Evolutionary conservation across 768 basidiomycete species (phyloP), one percentile per base, ranked within the genome.

Genomic region (Tricholoma saponaceum): DNA sequence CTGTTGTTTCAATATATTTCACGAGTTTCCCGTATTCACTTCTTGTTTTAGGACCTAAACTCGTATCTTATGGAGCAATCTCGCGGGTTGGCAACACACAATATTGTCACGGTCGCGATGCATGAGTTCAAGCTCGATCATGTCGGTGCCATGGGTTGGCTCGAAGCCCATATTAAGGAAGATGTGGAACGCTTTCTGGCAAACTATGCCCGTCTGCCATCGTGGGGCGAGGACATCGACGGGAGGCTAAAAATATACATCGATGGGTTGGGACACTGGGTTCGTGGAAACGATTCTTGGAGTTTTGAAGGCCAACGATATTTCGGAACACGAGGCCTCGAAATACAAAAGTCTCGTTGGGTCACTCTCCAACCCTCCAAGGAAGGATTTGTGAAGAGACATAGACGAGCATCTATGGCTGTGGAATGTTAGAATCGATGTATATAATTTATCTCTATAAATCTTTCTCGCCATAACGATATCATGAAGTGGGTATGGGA

Each of bases 91-190:
- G 62, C 49, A 2, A 49, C 55, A 32, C 58, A 66, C 52, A 68
- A 68, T 50, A 64, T 66, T 47, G 52, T 68, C 8, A 62, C 65
- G 14, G 59, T 60, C 13, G 62, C 61, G 30, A 64, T 65, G 59
- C 47, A 56, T 5, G 58, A 66, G 37, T 55, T 63, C 44, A 26
- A 58, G n/a, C 28, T 60, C 20, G 60, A 54, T 26, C 60, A 64
- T 10, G 32, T 55, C 3, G 61, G 32, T 14, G 64, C 65, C 8
- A 56, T 65, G 56, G 58, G 58, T 12, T 64, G 60, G 64, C 28
- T 68, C 1, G 56, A 47, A 13, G 25, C 32, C 1, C 55, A 61
- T 39, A 52, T 54, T 16, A 52, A 41, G 39, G 39, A n/a, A 9
- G 39, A 22, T 23, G 43, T 23, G 8, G 9, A 57, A 6, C 33